Base-by-base conservation (phyloP, 108 stramenopile genomes). In the Tribonema minus region DNA sequence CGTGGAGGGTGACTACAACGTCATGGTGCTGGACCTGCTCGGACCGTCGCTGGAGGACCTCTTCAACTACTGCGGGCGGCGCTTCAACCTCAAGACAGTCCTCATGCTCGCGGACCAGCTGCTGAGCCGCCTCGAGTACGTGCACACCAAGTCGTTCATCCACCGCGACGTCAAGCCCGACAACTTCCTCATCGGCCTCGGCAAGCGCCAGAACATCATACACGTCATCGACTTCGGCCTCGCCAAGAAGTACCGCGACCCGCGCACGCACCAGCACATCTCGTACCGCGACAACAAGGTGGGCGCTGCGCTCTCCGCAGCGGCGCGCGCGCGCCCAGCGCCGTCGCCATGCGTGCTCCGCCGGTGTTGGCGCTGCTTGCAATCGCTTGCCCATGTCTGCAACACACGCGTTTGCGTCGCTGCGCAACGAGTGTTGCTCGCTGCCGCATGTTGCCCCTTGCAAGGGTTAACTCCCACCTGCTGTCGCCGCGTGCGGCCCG, bases 161-260 rank as follows among this genome's bases (percentile, higher is more conserved):
- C 97, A 98, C 86, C 87, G 95, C 23, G 97, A 98, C 81, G 95
- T 98, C 68, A 98, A 98, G 82, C 97, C 97, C 20, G 97, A 98
- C 85, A 98, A 98, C 87, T 98, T 98, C 79, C 80, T 98, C 28
- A 95, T 98, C 80, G 97, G 97, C 29, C 90, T 94, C 3, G 97
- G 97, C 12, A 92, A 93, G 71, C 89, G 94, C n/a, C 92, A 92
- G 58, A 89, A 90, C 59, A 88, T 96, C 61, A 94, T 96, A 86
- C 92, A 98, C 88, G 91, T 96, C 82, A 98, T 98, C 73, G 97
- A 98, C 79, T 98, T 98, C 82, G 97, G 97, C 40, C 12, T 98
- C 64, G 94, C 97, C 79, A 98, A 98, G 86, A 93, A 94, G 75
- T 98, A 95, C 78, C 94, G 97, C 32, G 95, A 98, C 84, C 95